A percentile compares a stretch with the other conserved stretches of the same genome.
Evolutionary conservation across 768 basidiomycete species (phyloP).

Genomic region (Calocera cornea): DNA sequence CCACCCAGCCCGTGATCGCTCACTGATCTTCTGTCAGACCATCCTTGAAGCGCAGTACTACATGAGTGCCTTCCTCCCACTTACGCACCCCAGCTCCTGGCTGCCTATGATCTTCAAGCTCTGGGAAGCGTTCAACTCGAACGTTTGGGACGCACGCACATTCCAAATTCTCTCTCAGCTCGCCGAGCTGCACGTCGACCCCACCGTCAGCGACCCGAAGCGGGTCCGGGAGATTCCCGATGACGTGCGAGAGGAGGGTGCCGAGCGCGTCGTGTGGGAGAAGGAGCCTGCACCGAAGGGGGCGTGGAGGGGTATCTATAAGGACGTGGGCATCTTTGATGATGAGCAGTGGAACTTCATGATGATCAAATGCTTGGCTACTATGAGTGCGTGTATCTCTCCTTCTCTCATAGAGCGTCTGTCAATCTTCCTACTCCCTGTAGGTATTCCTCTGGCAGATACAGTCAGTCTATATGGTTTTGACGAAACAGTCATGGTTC

Average conservation of each 20-base stretch:
- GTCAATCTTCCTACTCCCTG: constrained; percentile 5
- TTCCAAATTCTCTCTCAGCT: constrained; percentile 67
- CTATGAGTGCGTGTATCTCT: constrained; percentile 47
- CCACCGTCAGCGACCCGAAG: constrained; percentile 59
- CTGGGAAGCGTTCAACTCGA: constrained; percentile 82
- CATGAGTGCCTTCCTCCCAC: constrained; percentile 71
- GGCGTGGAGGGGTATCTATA: constrained; percentile 42
- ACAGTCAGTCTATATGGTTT: constrained; percentile 17
- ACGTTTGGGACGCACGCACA: constrained; percentile 82
- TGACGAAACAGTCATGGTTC: background rate
- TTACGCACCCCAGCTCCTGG: constrained; percentile 74
- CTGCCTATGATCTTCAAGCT: constrained; percentile 69
- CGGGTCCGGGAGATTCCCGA: constrained; percentile 53
- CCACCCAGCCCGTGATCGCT: background rate
- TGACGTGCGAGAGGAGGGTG: constrained; percentile 43
- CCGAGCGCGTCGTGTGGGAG: constrained; percentile 10
- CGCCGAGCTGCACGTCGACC: constrained; percentile 67
- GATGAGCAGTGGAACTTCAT: constrained; percentile 72
- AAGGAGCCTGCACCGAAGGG: constrained; percentile 30
- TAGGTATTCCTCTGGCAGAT: constrained; percentile 62
- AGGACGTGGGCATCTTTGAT: constrained; percentile 73
- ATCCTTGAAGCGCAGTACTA: constrained; percentile 74
- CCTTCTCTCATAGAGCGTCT: background rate
- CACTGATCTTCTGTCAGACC: constrained; percentile 32
- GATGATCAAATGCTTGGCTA: constrained; percentile 78